Percentiles rank a stretch among this genome's conserved stretches.
Conservation (phyloP, 2,329 filamentous ascomycete genomes). For the Trichoderma atrobrunneum region DNA sequence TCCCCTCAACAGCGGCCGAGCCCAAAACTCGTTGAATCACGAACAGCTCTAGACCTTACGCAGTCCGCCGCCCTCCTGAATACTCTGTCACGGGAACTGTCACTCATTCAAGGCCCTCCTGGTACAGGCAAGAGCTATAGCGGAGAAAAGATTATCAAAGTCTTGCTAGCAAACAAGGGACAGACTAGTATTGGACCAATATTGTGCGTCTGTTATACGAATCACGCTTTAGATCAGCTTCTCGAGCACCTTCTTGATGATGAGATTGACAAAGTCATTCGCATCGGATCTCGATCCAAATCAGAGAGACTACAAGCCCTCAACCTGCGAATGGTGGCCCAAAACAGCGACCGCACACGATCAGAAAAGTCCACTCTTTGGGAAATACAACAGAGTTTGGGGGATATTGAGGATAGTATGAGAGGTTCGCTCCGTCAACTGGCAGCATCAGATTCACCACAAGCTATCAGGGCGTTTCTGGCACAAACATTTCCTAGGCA, state of each 20-base stretch:
- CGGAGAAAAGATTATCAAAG: constrained; percentile 57
- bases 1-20: constrained; percentile 22
- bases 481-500: neutral
- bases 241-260: constrained; percentile 56
- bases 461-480: neutral
- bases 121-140: constrained; percentile 67
- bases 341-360: constrained; percentile 36
- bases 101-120: constrained; percentile 67
- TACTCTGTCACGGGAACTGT: constrained; percentile 51
- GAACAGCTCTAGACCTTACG: constrained; percentile 50
- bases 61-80: constrained; percentile 52
- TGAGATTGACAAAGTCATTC: constrained; percentile 46
- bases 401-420: neutral
- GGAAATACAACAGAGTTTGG: neutral
- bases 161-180: constrained; percentile 45
- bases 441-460: neutral
- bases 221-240: constrained; percentile 23
- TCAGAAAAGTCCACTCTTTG: constrained; percentile 28
- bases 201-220: constrained; percentile 51
- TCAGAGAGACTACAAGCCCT: constrained; percentile 48
- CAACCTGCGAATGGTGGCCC: constrained; percentile 47
- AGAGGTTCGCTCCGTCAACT: neutral
- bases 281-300: constrained; percentile 59
- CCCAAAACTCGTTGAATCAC: constrained; percentile 27
- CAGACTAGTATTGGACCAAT: constrained; percentile 46